These are phyloP conservation scores for Russula virescens DNA, from an alignment of 768 basidiomycete species.

Conservation along the genomic window DNA sequence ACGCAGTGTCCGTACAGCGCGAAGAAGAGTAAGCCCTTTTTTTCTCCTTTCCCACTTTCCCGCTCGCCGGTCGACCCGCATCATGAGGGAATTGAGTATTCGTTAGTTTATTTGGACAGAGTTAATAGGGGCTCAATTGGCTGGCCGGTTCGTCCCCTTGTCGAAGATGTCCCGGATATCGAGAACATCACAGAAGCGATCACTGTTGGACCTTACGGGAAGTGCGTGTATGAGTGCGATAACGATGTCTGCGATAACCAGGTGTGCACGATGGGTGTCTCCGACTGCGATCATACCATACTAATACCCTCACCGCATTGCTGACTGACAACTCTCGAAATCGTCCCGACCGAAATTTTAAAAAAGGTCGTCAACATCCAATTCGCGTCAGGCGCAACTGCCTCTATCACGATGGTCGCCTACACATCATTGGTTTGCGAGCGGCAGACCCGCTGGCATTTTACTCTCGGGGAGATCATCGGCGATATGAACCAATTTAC, in stretches of 20 bases:
- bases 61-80: not conserved
- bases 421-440: conserved; percentile 74
- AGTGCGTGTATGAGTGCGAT: conserved; percentile 76
- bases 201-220: conserved; percentile 65
- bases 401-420: conserved; percentile 86
- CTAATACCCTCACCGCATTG: too few relatives aligned
- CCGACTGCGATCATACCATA: too few relatives aligned
- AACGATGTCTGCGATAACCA: conserved; percentile 92
- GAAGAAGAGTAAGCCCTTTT: conserved; percentile 57
- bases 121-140: conserved; percentile 45
- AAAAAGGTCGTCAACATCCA: conserved; percentile 76
- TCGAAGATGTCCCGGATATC: conserved; percentile 81
- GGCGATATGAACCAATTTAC: conserved; percentile 77
- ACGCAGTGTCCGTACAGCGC: conserved; percentile 79
- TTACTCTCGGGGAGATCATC: conserved; percentile 83
- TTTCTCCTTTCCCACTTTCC: not conserved
- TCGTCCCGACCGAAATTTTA: too few relatives aligned
- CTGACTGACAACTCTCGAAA: not conserved
- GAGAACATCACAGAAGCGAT: conserved; percentile 77
- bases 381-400: conserved; percentile 75
- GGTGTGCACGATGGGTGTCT: conserved; percentile 28
- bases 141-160: conserved; percentile 66
- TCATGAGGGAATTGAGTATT: not conserved
- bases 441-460: conserved; percentile 80
- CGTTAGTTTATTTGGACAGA: conserved; percentile 74